Evolutionary conservation across 495 filamentous ascomycete genomes (phyloP).

Genomic region (Emericellopsis terricola): DNA sequence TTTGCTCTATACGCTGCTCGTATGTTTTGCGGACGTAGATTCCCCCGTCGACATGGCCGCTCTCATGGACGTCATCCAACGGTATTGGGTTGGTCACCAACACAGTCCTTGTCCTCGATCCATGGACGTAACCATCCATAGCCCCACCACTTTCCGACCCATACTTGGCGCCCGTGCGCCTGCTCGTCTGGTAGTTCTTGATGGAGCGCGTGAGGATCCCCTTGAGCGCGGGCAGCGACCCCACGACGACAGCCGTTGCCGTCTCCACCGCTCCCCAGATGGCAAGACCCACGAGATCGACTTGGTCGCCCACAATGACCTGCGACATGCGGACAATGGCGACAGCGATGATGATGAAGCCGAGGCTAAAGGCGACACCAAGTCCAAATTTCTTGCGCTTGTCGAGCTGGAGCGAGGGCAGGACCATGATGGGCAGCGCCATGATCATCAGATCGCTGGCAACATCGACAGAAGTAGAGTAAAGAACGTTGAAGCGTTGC

Average conservation of each 20-base stretch:
- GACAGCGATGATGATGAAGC: constrained; percentile 32
- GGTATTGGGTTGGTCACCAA: not conserved
- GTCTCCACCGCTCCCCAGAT: not conserved
- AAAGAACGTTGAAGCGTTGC: constrained; percentile 22
- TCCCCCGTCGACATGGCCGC: not conserved
- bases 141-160: not conserved
- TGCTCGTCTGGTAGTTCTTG: not conserved
- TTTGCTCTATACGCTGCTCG: too few species aligned
- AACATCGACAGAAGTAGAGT: constrained; percentile 26
- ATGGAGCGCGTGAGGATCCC: not conserved
- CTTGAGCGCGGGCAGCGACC: not conserved
- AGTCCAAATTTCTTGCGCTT: constrained; percentile 25
- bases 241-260: not conserved
- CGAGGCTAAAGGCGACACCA: constrained; percentile 27
- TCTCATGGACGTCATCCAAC: not conserved
- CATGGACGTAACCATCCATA: not conserved
- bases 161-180: not conserved
- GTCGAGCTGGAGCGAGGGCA: not conserved
- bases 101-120: not conserved
- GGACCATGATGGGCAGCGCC: constrained; percentile 5
- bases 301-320: constrained; percentile 8
- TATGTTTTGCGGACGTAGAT: not conserved
- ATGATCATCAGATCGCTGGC: constrained; percentile 17
- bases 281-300: not conserved
- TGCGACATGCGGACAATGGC: constrained; percentile 28